A percentile compares a stretch with the other conserved stretches of the same genome.
phyloP scores from a whole-genome alignment of 148 eudicot genomes.

The Rhododendron ovatum region DNA sequence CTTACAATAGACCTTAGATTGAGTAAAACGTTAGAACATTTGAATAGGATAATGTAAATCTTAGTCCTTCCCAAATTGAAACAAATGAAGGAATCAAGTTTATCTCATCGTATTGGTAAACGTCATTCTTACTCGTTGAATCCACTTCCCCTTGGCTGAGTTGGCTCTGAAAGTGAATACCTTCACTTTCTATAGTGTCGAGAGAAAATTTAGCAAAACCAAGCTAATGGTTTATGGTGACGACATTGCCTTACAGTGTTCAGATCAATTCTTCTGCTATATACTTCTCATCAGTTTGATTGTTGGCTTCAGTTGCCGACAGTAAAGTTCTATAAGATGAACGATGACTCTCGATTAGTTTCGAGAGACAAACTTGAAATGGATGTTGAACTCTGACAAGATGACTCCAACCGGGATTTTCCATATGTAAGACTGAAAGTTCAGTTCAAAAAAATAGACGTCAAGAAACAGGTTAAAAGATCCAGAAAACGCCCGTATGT shows the following conservation, averaged over 20 bases:
- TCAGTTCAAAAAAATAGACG: too few species aligned
- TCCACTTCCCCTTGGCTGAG: constrained; percentile 23
- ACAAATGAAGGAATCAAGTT: neutral
- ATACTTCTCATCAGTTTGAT: neutral
- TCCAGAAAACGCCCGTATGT: neutral
- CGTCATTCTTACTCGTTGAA: constrained; percentile 12
- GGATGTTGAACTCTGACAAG: neutral
- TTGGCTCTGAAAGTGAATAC: constrained; percentile 55
- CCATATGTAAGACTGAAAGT: neutral
- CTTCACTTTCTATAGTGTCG: constrained; percentile 61
- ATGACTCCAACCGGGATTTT: neutral
- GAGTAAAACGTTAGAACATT: too few species aligned
- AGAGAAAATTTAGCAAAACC: neutral
- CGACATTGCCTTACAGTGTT: too few species aligned
- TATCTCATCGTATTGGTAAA: neutral
- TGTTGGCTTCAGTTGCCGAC: neutral
- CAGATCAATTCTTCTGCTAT: too few species aligned
- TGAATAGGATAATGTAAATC: too few species aligned
- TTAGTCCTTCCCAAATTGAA: neutral
- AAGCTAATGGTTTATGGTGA: neutral
- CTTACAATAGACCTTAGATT: too few species aligned
- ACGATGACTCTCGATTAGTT: too few species aligned
- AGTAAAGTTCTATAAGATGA: too few species aligned
- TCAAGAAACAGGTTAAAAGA: too few species aligned
- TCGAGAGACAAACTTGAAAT: neutral